These are phyloP conservation scores for Chimonanthus praecox DNA, from an alignment of 164 flowering plant species.

Conservation along the genomic window DNA sequence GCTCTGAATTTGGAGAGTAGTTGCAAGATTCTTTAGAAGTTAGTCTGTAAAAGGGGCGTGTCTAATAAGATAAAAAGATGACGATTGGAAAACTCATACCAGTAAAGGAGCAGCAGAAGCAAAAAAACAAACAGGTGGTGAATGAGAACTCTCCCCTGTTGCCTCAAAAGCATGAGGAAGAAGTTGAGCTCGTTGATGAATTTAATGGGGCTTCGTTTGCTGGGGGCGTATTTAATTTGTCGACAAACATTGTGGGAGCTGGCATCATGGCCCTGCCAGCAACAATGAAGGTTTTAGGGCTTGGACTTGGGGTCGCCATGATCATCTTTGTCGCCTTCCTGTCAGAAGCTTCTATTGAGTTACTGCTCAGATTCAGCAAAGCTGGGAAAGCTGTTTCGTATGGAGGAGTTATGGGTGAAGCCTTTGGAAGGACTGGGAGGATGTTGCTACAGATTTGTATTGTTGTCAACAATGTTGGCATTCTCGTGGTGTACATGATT, in stretches of 20 bases:
- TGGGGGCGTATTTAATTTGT: slow-evolving; percentile 86
- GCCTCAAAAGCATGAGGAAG: slow-evolving; percentile 51
- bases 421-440: slow-evolving; percentile 78
- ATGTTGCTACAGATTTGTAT: slow-evolving; percentile 64
- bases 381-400: slow-evolving; percentile 67
- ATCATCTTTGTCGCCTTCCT: slow-evolving; percentile 72
- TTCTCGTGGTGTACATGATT: slow-evolving; percentile 86
- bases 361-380: slow-evolving; percentile 69
- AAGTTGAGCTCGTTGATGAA: slow-evolving; percentile 50
- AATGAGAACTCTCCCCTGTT: slow-evolving; percentile 76
- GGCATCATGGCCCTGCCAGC: slow-evolving; percentile 99
- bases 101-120: slow-evolving; percentile 30
- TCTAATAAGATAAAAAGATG: slow-evolving; percentile 27
- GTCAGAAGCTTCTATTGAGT: slow-evolving; percentile 57
- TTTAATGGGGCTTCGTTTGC: slow-evolving; percentile 84
- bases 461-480: slow-evolving; percentile 74
- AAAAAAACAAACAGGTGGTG: slow-evolving; percentile 33
- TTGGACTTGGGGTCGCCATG: slow-evolving; percentile 57
- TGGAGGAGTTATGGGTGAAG: slow-evolving; percentile 84
- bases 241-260: slow-evolving; percentile 89
- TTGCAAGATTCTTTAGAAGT: not conserved
- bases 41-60: not conserved
- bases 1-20: not conserved
- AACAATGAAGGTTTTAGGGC: slow-evolving; percentile 83
- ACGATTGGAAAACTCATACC: slow-evolving; percentile 37